These are phyloP conservation scores for Echeveria elegans DNA, from an alignment of 164 flowering plant genomes.

Conservation along the genomic window DNA sequence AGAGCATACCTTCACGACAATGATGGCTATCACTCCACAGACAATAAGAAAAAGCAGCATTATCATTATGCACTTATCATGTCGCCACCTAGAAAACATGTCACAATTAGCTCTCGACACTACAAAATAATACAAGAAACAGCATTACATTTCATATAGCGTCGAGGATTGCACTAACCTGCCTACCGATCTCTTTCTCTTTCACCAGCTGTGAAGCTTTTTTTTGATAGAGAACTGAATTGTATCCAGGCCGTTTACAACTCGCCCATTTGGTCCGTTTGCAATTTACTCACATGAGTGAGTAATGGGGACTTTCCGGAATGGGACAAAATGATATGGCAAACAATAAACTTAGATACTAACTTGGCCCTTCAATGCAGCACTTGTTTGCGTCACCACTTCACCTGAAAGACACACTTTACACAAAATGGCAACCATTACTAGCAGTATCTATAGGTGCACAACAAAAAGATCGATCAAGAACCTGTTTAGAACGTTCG, in stretches of 20 bases:
- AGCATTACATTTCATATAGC: not conserved
- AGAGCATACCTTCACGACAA: slow-evolving; percentile 70
- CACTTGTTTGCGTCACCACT: slow-evolving; percentile 7
- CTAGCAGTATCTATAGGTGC: not conserved
- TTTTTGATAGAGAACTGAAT: slow-evolving; percentile 86
- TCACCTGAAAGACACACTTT: slow-evolving; percentile 1
- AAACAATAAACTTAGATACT: not conserved
- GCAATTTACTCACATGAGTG: not conserved
- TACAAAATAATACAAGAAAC: not conserved
- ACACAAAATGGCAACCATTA: not conserved
- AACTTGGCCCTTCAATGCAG: slow-evolving; percentile 10
- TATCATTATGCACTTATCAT: slow-evolving; percentile 49
- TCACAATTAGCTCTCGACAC: not conserved
- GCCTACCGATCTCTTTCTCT: slow-evolving; percentile 76
- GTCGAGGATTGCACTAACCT: slow-evolving; percentile 21
- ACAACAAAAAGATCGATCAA: not conserved
- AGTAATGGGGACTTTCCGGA: not conserved
- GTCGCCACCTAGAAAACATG: slow-evolving; percentile 5
- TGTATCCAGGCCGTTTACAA: slow-evolving; percentile 88
- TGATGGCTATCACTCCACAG: slow-evolving; percentile 80
- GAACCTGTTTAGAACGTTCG: slow-evolving; percentile 7
- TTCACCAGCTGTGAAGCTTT: slow-evolving; percentile 66
- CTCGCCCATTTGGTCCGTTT: slow-evolving; percentile 21
- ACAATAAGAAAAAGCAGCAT: slow-evolving; percentile 77
- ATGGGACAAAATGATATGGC: not conserved